phyloP scores from a whole-genome alignment of 225 moss, liverwort and hornwort species.

The Physcomitrellopsis africana region DNA sequence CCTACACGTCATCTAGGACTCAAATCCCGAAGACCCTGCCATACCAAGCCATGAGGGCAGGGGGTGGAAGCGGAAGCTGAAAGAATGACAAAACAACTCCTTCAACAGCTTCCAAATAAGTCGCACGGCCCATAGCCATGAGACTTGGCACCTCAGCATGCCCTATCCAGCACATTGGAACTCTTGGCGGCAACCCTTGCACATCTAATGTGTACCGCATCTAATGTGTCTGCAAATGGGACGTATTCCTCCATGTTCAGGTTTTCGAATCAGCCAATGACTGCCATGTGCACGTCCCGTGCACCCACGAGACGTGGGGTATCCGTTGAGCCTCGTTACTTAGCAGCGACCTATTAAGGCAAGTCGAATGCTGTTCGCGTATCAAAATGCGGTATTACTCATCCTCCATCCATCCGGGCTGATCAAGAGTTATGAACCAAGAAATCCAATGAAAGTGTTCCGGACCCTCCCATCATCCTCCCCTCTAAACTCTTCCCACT shows the following conservation, averaged over 20 bases:
- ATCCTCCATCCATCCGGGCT: conserved; percentile 20
- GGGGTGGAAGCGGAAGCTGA: conserved; percentile 51
- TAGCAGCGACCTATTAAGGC: conserved; percentile 29
- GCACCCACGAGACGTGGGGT: conserved; percentile 19
- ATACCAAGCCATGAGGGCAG: conserved; percentile 33
- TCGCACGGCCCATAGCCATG: conserved; percentile 35
- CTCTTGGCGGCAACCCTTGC: conserved; percentile 34
- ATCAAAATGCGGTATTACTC: conserved; percentile 14
- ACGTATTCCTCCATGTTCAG: conserved; percentile 36
- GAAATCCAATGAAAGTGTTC: conserved; percentile 51
- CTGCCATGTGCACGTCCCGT: too few species aligned
- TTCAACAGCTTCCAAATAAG: conserved; percentile 43
- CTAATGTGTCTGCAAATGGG: conserved; percentile 27
- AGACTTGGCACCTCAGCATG: conserved; percentile 52
- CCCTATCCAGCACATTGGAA: conserved; percentile 45
- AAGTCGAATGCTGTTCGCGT: conserved; percentile 30
- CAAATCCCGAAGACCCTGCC: conserved; percentile 14
- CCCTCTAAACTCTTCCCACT: conserved; percentile 54
- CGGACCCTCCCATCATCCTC: conserved; percentile 61
- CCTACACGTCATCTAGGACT: conserved; percentile 25
- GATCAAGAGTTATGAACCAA: conserved; percentile 59
- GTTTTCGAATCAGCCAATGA: conserved; percentile 26
- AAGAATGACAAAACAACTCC: conserved; percentile 1
- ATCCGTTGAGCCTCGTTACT: conserved; percentile 9
- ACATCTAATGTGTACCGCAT: conserved; percentile 26